Evolutionary conservation across 129 eudicot genomes (phyloP).

Genomic region (Chrysanthemum makinoi): DNA sequence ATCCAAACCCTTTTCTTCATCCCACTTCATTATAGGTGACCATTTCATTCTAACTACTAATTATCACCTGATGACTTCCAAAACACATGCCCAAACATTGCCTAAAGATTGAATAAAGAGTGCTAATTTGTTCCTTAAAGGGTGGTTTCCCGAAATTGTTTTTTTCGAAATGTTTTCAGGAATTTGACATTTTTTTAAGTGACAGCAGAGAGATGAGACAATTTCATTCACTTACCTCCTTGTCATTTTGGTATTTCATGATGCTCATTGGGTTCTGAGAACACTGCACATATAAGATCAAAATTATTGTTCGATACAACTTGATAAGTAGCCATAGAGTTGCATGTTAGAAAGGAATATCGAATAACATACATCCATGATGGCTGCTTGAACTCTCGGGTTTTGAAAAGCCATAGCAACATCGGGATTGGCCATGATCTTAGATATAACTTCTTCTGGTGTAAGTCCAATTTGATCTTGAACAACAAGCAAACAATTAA

Average conservation of each 20-base stretch:
- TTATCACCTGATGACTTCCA: not conserved
- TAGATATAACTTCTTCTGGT: conserved; percentile 92
- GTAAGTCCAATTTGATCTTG: conserved; percentile 94
- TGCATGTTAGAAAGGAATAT: not conserved
- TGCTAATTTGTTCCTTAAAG: not conserved
- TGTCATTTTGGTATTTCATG: conserved; percentile 94
- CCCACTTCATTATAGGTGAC: not conserved
- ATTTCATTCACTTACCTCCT: conserved; percentile 59
- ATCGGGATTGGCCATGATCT: conserved; percentile 96
- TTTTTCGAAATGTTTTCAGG: too few species aligned
- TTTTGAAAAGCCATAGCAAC: conserved; percentile 98
- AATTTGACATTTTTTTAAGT: too few species aligned
- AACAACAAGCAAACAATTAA: conserved; percentile 10
- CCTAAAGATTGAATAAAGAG: too few species aligned
- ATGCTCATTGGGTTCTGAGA: conserved; percentile 95
- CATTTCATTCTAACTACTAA: not conserved
- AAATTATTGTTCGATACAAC: not conserved
- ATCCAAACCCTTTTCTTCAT: not conserved
- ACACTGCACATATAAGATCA: conserved; percentile 53
- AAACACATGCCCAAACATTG: not conserved
- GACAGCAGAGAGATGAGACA: too few species aligned
- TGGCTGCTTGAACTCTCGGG: conserved; percentile 98
- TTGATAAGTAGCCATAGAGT: not conserved
- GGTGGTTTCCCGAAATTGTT: not conserved
- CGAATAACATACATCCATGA: conserved; percentile 75